Conservation (phyloP, 495 filamentous ascomycete genomes). For the Xylaria grammica region DNA sequence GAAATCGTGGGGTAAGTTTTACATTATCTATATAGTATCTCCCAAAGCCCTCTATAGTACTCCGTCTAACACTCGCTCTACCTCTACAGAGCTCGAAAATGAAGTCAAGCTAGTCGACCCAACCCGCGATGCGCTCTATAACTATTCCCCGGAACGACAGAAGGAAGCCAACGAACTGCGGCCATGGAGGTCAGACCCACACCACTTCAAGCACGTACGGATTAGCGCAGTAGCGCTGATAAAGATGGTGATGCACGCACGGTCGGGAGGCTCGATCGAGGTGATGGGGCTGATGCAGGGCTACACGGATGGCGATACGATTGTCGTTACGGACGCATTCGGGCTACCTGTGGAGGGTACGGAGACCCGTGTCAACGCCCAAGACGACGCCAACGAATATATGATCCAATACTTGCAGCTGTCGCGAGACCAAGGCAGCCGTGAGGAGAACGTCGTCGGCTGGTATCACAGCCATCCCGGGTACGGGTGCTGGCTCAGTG, state of each 20-base stretch:
- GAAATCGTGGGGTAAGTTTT: conserved; percentile 63
- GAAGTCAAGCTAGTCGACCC: conserved; percentile 81
- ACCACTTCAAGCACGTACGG: conserved; percentile 91
- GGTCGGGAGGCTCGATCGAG: conserved; percentile 88
- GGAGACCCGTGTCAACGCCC: conserved; percentile 95
- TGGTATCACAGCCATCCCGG: conserved; percentile 99
- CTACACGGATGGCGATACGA: conserved; percentile 79
- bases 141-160: conserved; percentile 71
- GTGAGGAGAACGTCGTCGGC: conserved; percentile 89
- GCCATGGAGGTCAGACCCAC: conserved; percentile 82
- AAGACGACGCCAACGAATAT: conserved; percentile 95
- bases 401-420: conserved; percentile 83
- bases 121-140: conserved; percentile 87
- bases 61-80: conserved; percentile 24
- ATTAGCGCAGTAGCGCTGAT: conserved; percentile 92
- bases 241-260: conserved; percentile 99
- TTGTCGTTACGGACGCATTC: conserved; percentile 95
- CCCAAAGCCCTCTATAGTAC: too few species aligned
- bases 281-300: conserved; percentile 99
- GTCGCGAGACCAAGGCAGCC: conserved; percentile 70
- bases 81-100: conserved; percentile 81
- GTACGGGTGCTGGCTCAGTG: conserved; percentile 97
- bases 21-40: background rate
- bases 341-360: conserved; percentile 96
- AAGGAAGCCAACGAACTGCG: conserved; percentile 61